These are phyloP conservation scores for Myrica gale DNA, from an alignment of 306 rosid species.

Conservation along the genomic window DNA sequence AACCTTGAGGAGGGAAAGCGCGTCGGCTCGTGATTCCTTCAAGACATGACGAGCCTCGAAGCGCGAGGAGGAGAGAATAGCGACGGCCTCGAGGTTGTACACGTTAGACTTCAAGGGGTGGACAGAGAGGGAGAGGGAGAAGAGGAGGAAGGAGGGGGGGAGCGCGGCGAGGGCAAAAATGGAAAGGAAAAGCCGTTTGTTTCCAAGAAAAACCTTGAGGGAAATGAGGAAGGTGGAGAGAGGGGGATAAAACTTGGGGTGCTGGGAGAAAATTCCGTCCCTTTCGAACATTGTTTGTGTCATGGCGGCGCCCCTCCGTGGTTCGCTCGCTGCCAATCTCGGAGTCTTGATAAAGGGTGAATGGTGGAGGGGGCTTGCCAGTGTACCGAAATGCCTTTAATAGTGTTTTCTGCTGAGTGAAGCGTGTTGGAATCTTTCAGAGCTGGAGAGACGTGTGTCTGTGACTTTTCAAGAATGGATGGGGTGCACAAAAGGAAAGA, in stretches of 20 bases:
- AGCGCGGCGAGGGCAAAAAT: constrained; percentile 47
- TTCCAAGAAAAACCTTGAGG: constrained; percentile 34
- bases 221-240: constrained; percentile 39
- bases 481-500: no score
- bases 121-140: constrained; percentile 50
- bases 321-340: no score
- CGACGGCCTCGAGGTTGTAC: constrained; percentile 64
- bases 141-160: constrained; percentile 59
- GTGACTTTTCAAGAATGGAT: no score
- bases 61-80: constrained; percentile 54
- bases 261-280: background rate
- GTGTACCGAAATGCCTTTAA: no score
- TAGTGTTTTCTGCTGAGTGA: no score
- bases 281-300: constrained; percentile 37
- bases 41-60: constrained; percentile 79
- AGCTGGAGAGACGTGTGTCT: no score
- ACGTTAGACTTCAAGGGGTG: constrained; percentile 45
- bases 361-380: no score
- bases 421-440: no score
- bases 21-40: constrained; percentile 62
- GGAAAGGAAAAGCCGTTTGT: constrained; percentile 44
- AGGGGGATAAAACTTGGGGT: constrained; percentile 8
- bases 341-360: no score
- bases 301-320: no score
- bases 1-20: constrained; percentile 52